Base-by-base conservation (phyloP, 2,329 filamentous ascomycete species). In the Paramyrothecium sp. region DNA sequence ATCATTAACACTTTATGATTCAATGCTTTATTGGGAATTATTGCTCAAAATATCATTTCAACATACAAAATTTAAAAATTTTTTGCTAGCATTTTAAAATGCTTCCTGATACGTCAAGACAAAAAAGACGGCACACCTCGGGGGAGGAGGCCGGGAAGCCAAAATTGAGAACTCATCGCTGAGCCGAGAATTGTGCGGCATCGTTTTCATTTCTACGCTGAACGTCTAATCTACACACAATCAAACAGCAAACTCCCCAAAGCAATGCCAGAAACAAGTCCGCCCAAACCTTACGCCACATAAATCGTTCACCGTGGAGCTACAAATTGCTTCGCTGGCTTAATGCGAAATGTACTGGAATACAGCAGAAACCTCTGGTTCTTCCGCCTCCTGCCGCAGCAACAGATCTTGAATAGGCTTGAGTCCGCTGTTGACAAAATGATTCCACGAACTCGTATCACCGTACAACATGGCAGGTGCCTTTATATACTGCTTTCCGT, bases 361-460 rank as follows among this genome's bases (percentile, higher is more conserved):
- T 34, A 98, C 92, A 12, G 94, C 92, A 62, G 92, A 97, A 10
- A 99, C 92, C 68, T 91, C 90, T 22, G 81, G 78, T 72, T 94
- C 88, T 3, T 81, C 83, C 57, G 83, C 85, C 76, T 99, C 95
- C 73, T 98, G 95, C 62, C 94, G 84, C 52, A 99, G 78, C 68
- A 99, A 70, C 70, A 97, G 75, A 77, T 99, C 95, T 73, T 99
- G 94, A 58, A 99, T 99, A 58, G 84, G 83, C 61, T 86, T 84
- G 69, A 99, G 75, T 1, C 86, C 88, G 3, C 88, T 85, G 66
- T 97, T 97, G 48, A 89, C 85, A 75, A 97, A 96, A 73, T 99
- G 95, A 69, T 99, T 99, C 95, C 95, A 99, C n/a, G 92, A 94
- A 75, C 92, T 98, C 21, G 95, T 98, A 69, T 99, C 95, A 54